Conservation (phyloP, 2,329 filamentous ascomycete genomes). For the Sclerotinia spermophila region DNA sequence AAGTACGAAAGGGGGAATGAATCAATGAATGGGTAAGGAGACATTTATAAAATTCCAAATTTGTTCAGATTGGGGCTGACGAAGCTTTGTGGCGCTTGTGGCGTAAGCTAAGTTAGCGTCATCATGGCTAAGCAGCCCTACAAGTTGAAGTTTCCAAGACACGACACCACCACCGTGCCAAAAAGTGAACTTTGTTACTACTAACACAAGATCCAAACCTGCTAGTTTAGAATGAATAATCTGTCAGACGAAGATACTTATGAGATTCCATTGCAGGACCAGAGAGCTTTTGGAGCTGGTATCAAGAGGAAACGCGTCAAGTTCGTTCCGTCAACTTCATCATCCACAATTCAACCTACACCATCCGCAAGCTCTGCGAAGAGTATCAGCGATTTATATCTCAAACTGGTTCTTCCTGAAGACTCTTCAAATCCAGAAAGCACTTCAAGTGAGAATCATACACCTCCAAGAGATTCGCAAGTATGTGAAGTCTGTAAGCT, state of each 20-base stretch:
- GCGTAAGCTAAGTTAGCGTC: slow-evolving; percentile 10
- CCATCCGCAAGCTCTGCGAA: slow-evolving; percentile 33
- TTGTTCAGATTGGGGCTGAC: slow-evolving; percentile 15
- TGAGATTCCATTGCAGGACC: slow-evolving; percentile 54
- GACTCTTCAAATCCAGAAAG: slow-evolving; percentile 10
- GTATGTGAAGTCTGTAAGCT: slow-evolving; percentile 59
- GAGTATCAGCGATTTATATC: slow-evolving; percentile 53
- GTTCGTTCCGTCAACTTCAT: slow-evolving; percentile 47
- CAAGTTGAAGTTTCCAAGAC: background rate
- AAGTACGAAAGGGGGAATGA: background rate
- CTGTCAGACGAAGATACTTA: slow-evolving; percentile 53
- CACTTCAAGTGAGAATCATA: background rate
- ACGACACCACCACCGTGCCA: background rate
- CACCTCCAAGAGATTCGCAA: background rate
- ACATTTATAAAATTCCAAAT: slow-evolving; percentile 8
- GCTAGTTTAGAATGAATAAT: slow-evolving; percentile 4
- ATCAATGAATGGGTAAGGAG: background rate
- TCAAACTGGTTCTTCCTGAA: slow-evolving; percentile 56
- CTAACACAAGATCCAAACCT: background rate
- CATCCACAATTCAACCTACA: slow-evolving; percentile 29
- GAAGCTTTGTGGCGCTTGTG: slow-evolving; percentile 13
- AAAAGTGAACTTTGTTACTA: background rate
- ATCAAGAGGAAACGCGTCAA: slow-evolving; percentile 57
- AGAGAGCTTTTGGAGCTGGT: slow-evolving; percentile 59
- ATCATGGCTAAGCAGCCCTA: slow-evolving; percentile 7